Evolutionary conservation across 768 basidiomycete species (phyloP), one percentile per base, ranked within the genome.

Genomic region (Pilatotrama ljubarskyi): DNA sequence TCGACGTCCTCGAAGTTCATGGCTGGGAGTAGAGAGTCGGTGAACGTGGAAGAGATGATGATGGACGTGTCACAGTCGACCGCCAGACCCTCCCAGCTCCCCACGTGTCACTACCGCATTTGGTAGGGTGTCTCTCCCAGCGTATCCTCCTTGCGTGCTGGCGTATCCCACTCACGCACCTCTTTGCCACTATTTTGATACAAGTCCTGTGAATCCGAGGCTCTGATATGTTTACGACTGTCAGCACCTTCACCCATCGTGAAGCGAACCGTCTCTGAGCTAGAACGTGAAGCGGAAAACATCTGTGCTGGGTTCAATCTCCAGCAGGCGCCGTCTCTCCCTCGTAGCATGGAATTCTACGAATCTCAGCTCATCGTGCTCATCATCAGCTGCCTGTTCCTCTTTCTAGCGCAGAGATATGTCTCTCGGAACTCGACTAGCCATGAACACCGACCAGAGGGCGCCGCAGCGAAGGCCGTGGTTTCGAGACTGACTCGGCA

Each of bases 1-100:
- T 98, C 95, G 61, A 96, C 93, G 73, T 97, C 95, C 76, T 98
- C 95, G 70, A 96, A 95, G 75, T 91, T 91, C 69, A 88, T 62
- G 51, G 51, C 17, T 41, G 2, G 11, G 38, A 26, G 43, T 3
- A 42, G 46, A 38, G 41, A 17, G 55, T 52, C 44, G 53, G 50
- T 35, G 41, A 43, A 61, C 54, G 53, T 61, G 59, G 15, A 43
- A 42, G 54, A 13, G 50, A n/a, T 57, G 61, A 52, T 57, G 55
- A 58, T 42, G 56, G 61, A 62, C 61, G 61, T 62, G 61, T 62
- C 55, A 44, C 29, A 44, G 36, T 38, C 26, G 22, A 17, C 20
- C 37, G 38, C 8, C 26, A 42, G 40, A 15, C 20, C 49, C 49
- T 42, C 51, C 48, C 29, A 22, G 49, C 46, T 41, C 20, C 24